Evolutionary conservation across 129 eudicot genomes (phyloP).

Genomic region (Flaveria trinervia): DNA sequence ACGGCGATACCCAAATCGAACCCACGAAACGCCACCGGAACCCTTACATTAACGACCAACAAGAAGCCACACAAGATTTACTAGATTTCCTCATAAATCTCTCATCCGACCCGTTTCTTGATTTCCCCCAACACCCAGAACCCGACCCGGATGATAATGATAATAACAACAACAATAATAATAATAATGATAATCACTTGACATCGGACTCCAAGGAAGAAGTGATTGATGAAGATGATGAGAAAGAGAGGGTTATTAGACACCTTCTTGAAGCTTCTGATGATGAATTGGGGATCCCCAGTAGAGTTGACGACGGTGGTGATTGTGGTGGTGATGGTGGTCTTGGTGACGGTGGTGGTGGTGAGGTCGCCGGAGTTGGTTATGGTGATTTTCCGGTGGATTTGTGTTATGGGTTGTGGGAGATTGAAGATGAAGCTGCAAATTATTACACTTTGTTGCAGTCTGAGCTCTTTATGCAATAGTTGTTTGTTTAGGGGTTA

Average conservation of each 20-base stretch:
- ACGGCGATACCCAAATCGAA: constrained; percentile 1
- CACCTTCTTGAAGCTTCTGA: constrained; percentile 97
- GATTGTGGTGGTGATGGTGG: constrained; percentile 1
- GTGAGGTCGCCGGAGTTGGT: constrained; percentile 13
- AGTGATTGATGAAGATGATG: constrained; percentile 34
- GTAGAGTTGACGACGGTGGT: constrained; percentile 18
- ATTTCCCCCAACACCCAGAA: constrained; percentile 31
- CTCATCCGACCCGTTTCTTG: constrained; percentile 35
- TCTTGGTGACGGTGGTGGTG: constrained; percentile 20
- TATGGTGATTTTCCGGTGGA: constrained; percentile 17
- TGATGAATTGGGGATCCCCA: constrained; percentile 83
- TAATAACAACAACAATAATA: not conserved
- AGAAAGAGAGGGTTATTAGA: constrained; percentile 61
- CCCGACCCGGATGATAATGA: constrained; percentile 20
- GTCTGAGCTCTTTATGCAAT: constrained; percentile 70
- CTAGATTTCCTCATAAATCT: constrained; percentile 57
- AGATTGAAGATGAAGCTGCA: constrained; percentile 91
- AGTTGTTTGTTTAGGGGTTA: constrained; percentile 32
- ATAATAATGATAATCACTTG: too few species aligned
- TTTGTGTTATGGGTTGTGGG: constrained; percentile 64
- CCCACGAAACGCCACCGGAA: constrained; percentile 47
- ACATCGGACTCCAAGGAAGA: constrained; percentile 8
- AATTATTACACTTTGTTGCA: constrained; percentile 70
- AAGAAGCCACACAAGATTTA: constrained; percentile 51
- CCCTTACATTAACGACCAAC: constrained; percentile 52